Evolutionary conservation across 2,329 filamentous ascomycete species (phyloP).

Genomic region (Aspergillus phoenicis): DNA sequence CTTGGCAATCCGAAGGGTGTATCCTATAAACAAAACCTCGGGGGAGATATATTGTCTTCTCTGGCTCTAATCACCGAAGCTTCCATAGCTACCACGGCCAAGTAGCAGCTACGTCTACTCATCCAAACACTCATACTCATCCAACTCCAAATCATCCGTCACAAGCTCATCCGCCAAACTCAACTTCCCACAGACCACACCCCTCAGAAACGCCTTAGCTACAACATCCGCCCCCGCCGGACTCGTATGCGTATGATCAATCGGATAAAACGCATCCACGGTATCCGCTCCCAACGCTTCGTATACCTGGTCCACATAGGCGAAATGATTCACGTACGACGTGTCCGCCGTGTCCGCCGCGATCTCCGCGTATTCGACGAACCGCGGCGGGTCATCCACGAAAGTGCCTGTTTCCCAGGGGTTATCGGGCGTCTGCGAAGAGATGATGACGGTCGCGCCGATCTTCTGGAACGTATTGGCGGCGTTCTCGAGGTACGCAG

Average conservation of each 20-base stretch:
- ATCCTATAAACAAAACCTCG: no score
- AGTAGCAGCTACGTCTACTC: no score
- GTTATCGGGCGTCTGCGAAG: constrained; percentile 64
- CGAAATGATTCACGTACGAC: constrained; percentile 63
- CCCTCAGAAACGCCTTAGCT: constrained; percentile 62
- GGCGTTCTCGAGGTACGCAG: constrained; percentile 62
- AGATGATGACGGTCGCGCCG: constrained; percentile 64
- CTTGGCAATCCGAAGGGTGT: no score
- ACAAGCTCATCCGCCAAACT: constrained; percentile 42
- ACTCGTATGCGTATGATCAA: constrained; percentile 66
- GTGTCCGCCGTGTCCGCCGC: constrained; percentile 51
- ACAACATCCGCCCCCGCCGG: constrained; percentile 58
- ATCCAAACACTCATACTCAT: constrained; percentile 27
- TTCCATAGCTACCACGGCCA: no score
- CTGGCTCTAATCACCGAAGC: no score
- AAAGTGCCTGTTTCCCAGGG: constrained; percentile 62
- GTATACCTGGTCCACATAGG: constrained; percentile 59
- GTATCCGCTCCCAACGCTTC: constrained; percentile 51
- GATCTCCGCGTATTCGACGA: constrained; percentile 58
- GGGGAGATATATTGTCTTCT: no score
- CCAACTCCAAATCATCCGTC: constrained; percentile 28
- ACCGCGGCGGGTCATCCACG: constrained; percentile 52
- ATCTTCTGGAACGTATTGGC: constrained; percentile 56
- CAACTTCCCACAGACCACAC: constrained; percentile 53
- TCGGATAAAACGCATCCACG: constrained; percentile 59